Conservation (phyloP, 805 yeast species). For the Candida corydali region DNA sequence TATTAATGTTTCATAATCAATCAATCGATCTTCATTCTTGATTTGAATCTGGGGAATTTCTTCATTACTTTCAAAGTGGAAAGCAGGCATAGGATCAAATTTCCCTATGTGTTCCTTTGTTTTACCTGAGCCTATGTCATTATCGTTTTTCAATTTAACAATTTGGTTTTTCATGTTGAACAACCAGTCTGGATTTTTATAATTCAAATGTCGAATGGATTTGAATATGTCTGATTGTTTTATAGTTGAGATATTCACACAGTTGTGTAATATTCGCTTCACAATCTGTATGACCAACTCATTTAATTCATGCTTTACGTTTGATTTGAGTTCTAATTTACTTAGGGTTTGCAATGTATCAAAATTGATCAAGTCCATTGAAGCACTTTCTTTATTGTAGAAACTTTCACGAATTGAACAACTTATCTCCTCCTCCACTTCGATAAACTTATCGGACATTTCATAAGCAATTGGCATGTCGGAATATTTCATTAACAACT, state of each 20-base stretch:
- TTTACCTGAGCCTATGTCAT: neutral
- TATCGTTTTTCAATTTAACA: neutral
- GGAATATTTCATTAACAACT: slow-evolving; percentile 27
- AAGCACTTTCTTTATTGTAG: too few species aligned
- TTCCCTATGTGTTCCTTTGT: neutral
- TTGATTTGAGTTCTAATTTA: neutral
- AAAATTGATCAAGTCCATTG: neutral
- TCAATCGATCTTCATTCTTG: slow-evolving; percentile 3
- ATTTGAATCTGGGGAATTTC: slow-evolving; percentile 1
- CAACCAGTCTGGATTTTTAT: slow-evolving; percentile 2
- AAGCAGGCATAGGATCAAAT: neutral
- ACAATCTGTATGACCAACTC: neutral
- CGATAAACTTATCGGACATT: slow-evolving; percentile 39
- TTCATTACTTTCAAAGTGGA: neutral
- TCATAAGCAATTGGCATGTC: slow-evolving; percentile 53
- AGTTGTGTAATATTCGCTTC: neutral
- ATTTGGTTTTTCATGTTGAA: slow-evolving; percentile 2
- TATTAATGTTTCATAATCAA: slow-evolving; percentile 3
- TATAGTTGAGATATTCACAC: neutral
- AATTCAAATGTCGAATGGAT: neutral
- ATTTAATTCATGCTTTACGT: neutral
- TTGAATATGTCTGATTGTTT: neutral
- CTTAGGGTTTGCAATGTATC: neutral
- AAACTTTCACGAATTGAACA: slow-evolving; percentile 12
- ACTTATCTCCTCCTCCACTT: slow-evolving; percentile 42